Evolutionary conservation across 75 land plant genomes (phyloP).

Genomic region (Sequoia sempervirens): DNA sequence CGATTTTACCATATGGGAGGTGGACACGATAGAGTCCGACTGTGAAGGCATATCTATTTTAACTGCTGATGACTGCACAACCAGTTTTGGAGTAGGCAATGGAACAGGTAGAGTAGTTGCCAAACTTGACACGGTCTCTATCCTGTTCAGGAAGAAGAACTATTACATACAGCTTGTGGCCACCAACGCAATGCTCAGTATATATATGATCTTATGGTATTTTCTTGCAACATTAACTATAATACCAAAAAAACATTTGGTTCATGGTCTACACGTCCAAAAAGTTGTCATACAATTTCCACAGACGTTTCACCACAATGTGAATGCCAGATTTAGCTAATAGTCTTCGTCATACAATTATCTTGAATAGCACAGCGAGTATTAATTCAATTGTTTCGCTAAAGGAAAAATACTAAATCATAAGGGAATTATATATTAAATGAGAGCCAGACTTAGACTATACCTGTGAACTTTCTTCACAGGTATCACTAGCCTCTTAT

Average conservation of each 20-base stretch:
- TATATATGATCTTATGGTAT: not conserved
- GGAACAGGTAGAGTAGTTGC: constrained; percentile 16
- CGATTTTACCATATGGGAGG: not conserved
- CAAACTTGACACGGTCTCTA: constrained; percentile 20
- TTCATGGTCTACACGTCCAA: not conserved
- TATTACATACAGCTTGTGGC: not conserved
- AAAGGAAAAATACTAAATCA: not conserved
- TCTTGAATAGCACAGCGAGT: not conserved
- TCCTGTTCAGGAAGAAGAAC: constrained; percentile 34
- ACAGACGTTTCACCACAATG: not conserved
- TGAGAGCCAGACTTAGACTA: not conserved
- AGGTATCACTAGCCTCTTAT: constrained; percentile 48
- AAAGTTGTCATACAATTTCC: not conserved
- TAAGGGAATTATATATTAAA: not conserved
- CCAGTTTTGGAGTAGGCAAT: constrained; percentile 34
- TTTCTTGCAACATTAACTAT: not conserved
- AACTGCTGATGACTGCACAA: constrained; percentile 17
- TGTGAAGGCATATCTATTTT: constrained; percentile 12
- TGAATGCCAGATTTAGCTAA: not conserved
- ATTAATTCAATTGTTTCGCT: not conserved
- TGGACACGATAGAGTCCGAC: not conserved
- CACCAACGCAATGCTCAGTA: not conserved
- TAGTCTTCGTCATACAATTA: constrained; percentile 49
- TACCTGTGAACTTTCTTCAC: constrained; percentile 1
- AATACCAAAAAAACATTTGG: not conserved